Conservation (phyloP, 73 alveolate species). For the Paramecium bursaria region DNA sequence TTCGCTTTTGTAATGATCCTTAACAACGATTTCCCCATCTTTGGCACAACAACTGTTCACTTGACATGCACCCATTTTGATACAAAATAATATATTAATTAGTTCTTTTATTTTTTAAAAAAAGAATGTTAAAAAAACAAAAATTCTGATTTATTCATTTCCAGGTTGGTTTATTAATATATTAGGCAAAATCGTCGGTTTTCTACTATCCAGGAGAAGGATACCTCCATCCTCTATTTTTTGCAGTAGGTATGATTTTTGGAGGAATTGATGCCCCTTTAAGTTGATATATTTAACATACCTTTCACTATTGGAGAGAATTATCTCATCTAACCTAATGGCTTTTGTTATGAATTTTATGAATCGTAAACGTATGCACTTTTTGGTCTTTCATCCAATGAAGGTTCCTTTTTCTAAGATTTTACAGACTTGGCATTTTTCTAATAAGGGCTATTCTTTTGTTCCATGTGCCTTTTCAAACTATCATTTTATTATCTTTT, state of each 20-base stretch:
- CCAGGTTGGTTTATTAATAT: constrained; percentile 53
- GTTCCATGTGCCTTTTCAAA: constrained; percentile 22
- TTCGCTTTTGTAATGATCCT: too few species aligned
- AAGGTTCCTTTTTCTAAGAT: constrained; percentile 16
- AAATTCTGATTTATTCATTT: too few species aligned
- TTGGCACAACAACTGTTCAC: too few species aligned
- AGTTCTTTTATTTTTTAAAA: too few species aligned
- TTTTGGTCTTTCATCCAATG: constrained; percentile 49
- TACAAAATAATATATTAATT: too few species aligned
- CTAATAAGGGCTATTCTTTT: neutral
- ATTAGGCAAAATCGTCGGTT: neutral
- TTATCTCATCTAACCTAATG: too few species aligned
- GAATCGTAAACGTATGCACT: constrained; percentile 1
- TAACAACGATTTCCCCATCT: too few species aligned
- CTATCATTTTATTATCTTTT: constrained; percentile 58
- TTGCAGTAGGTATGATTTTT: constrained; percentile 7
- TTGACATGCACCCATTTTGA: too few species aligned
- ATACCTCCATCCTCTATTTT: constrained; percentile 48
- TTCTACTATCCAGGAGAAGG: constrained; percentile 45
- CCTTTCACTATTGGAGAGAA: constrained; percentile 33
- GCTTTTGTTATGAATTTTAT: neutral
- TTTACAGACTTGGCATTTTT: constrained; percentile 25
- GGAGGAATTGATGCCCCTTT: neutral
- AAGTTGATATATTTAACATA: neutral
- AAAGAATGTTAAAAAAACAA: too few species aligned